phyloP scores from a whole-genome alignment of 2,329 filamentous ascomycete genomes.

The Purpureocillium lavendulum region DNA sequence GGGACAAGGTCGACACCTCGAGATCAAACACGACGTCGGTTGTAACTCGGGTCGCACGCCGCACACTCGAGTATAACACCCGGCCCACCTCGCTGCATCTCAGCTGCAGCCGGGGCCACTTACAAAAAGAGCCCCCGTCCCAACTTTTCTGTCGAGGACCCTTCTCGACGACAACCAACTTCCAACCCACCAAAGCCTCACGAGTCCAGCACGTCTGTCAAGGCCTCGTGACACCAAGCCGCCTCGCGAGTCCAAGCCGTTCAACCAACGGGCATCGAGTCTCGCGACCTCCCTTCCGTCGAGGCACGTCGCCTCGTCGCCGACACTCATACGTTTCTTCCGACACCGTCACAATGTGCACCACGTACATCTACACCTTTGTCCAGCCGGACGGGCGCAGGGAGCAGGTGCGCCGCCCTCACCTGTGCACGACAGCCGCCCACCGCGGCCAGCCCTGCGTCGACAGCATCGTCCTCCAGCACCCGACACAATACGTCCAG shows the following conservation, averaged over 20 bases:
- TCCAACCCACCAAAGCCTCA: too few species aligned
- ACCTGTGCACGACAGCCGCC: slow-evolving; percentile 26
- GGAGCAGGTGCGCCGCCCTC: slow-evolving; percentile 27
- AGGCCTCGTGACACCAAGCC: too few species aligned
- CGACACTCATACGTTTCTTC: not conserved
- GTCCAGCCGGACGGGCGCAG: slow-evolving; percentile 35
- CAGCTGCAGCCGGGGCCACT: not conserved
- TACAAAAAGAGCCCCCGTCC: not conserved
- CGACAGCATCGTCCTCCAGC: slow-evolving; percentile 29
- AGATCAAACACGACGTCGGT: too few species aligned
- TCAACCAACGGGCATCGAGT: too few species aligned
- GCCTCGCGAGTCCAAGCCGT: too few species aligned
- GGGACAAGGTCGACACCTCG: too few species aligned
- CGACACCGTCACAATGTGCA: slow-evolving; percentile 38
- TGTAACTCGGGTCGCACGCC: too few species aligned
- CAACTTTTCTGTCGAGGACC: too few species aligned
- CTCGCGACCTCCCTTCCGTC: too few species aligned
- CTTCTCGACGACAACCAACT: too few species aligned
- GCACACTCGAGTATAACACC: not conserved
- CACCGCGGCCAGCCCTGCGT: slow-evolving; percentile 32
- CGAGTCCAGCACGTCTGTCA: too few species aligned
- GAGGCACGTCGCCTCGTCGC: too few species aligned
- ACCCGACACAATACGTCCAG: slow-evolving; percentile 27
- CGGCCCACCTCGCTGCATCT: not conserved
- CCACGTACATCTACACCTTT: slow-evolving; percentile 37